Percentiles rank a stretch among this genome's conserved stretches.
These are phyloP conservation scores for Vitis hybrid DNA, from an alignment of 177 flowering plant species.

Conservation along the genomic window DNA sequence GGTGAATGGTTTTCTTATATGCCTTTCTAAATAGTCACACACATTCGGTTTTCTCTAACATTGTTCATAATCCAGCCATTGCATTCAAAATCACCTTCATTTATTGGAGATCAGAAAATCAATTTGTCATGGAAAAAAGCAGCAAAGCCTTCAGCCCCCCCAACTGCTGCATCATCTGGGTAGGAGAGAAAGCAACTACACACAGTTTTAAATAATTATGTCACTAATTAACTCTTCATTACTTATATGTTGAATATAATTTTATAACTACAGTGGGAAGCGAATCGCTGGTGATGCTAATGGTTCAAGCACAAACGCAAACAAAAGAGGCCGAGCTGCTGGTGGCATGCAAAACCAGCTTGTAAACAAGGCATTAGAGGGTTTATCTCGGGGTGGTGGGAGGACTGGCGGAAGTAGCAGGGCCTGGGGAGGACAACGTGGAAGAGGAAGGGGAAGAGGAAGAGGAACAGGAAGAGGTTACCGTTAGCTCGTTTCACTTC, in stretches of 20 bases:
- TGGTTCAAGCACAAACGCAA: slow-evolving; percentile 38
- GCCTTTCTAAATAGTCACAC: too few species aligned
- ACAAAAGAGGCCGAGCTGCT: slow-evolving; percentile 73
- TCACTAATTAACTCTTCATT: background rate
- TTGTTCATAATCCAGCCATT: slow-evolving; percentile 45
- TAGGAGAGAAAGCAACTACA: slow-evolving; percentile 20
- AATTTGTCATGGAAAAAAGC: slow-evolving; percentile 88
- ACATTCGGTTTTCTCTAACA: too few species aligned
- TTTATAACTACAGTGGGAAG: slow-evolving; percentile 43
- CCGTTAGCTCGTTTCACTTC: slow-evolving; percentile 22
- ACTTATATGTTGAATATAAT: background rate
- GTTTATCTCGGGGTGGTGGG: slow-evolving; percentile 48
- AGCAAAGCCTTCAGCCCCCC: slow-evolving; percentile 38
- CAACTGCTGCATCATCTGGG: slow-evolving; percentile 49
- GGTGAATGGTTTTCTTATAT: slow-evolving; percentile 34
- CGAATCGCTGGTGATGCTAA: slow-evolving; percentile 48
- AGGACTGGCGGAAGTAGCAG: slow-evolving; percentile 49
- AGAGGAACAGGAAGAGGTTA: slow-evolving; percentile 30
- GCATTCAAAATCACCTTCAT: slow-evolving; percentile 75
- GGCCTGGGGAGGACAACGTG: slow-evolving; percentile 22
- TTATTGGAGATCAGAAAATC: slow-evolving; percentile 80
- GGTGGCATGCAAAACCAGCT: slow-evolving; percentile 71
- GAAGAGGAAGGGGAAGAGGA: slow-evolving; percentile 40
- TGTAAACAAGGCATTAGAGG: slow-evolving; percentile 78
- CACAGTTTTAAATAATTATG: too few species aligned